Base-by-base conservation (phyloP, 257 asterid species). In the Lycium ferocissimum region DNA sequence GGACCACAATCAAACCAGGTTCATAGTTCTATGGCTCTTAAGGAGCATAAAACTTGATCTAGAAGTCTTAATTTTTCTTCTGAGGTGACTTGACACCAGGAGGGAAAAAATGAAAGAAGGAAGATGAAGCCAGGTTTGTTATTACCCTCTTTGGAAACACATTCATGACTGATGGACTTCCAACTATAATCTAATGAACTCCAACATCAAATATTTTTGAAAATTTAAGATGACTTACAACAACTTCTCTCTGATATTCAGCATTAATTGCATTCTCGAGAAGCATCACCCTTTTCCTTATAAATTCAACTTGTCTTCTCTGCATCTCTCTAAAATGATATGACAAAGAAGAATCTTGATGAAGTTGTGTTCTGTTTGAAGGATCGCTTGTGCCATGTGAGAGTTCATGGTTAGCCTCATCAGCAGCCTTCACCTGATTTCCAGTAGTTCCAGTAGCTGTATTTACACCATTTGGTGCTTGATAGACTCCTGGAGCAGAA, bases 211-310 rank as follows among this genome's bases (percentile, higher is more conserved):
- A 78, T 33, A 8, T 13, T 49, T 26, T 14, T 78, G 82, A 78
- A 78, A 54, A 53, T 53, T 53, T 78, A 78, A 26, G 84, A 85
- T 86, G 89, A 92, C 98, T 95, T 88, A 94, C 99, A 86, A 78
- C 93, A 81, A 71, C 76, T 51, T 84, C 89, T 87, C 92, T 94
- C 87, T 93, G 96, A 83, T 91, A 89, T 84, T 97, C 98, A 11
- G 92, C 92, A 47, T 86, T 87, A 69, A 97, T 97, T 22, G 94
- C 98, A 91, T 94, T 97, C 86, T 97, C 98, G 56, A 97, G 84
- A 87, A 97, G 96, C 81, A 92, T 91, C 86, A 97, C 98, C 91
- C 99, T 89, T 90, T 97, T 97, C 90, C 95, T 95, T 86, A 97
- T 84, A 84, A 95, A 97, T 87, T 97, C 99, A 81, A 95, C 97